Evolutionary conservation across 2,329 filamentous ascomycete genomes (phyloP).

Genomic region (Chrysosporium queenslandicum): DNA sequence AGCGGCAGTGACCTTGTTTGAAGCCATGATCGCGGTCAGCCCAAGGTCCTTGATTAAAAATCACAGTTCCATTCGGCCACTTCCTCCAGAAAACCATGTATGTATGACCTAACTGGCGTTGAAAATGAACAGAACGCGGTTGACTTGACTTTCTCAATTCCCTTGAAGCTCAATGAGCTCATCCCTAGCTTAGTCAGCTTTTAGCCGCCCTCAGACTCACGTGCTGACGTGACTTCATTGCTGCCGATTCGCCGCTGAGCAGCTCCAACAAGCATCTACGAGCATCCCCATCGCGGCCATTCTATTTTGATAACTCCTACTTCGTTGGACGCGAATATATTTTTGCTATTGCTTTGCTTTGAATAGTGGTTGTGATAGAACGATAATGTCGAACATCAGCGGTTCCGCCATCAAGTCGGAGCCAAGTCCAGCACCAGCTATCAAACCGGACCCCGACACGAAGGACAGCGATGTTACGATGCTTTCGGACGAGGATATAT

Average conservation of each 20-base stretch:
- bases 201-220: not conserved
- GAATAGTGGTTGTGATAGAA: not conserved
- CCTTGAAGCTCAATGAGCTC: not conserved
- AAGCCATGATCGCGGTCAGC: constrained; percentile 36
- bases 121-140: too few species aligned
- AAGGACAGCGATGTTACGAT: constrained; percentile 29
- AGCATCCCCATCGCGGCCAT: not conserved
- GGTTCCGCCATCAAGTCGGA: constrained; percentile 31
- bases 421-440: constrained; percentile 29
- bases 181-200: not conserved
- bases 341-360: not conserved
- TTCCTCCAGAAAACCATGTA: not conserved
- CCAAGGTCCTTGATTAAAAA: not conserved
- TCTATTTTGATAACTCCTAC: not conserved
- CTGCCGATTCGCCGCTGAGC: not conserved
- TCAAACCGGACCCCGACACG: constrained; percentile 35
- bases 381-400: constrained; percentile 11
- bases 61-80: not conserved
- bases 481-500: constrained; percentile 56
- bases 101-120: too few species aligned
- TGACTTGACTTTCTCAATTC: too few species aligned
- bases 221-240: constrained; percentile 7
- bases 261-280: not conserved
- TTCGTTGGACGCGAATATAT: not conserved
- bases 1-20: constrained; percentile 40